phyloP scores from a whole-genome alignment of 2,329 filamentous ascomycete species.

The Neurospora crassa region DNA sequence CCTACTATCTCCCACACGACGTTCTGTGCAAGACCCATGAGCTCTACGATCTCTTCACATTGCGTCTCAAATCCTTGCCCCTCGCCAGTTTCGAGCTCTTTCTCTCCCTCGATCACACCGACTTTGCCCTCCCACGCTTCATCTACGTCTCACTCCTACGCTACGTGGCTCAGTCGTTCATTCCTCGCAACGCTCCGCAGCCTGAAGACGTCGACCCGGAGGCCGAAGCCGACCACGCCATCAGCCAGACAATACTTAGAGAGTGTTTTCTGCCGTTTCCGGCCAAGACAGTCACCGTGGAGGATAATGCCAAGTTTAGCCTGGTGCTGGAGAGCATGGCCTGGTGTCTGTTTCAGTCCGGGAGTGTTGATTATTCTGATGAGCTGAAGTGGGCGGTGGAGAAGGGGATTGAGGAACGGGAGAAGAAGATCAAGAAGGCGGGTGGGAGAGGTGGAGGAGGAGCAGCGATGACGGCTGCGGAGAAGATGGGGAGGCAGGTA shows the following conservation, averaged over 20 bases:
- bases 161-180: conserved; percentile 32
- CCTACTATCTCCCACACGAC: conserved; percentile 33
- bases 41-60: conserved; percentile 50
- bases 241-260: conserved; percentile 38
- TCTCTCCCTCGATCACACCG: conserved; percentile 28
- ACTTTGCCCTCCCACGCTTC: conserved; percentile 21
- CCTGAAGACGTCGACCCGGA: conserved; percentile 30
- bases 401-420: conserved; percentile 38
- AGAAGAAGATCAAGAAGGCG: conserved; percentile 33
- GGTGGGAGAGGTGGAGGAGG: conserved; percentile 14
- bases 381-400: conserved; percentile 30
- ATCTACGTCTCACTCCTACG: conserved; percentile 36
- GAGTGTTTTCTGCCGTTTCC: conserved; percentile 56
- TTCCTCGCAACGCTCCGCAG: conserved; percentile 33
- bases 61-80: conserved; percentile 48
- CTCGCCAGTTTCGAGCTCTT: conserved; percentile 48
- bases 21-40: conserved; percentile 30
- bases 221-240: conserved; percentile 26
- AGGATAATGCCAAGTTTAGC: conserved; percentile 66
- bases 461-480: conserved; percentile 13
- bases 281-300: conserved; percentile 48
- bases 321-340: conserved; percentile 58
- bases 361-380: conserved; percentile 20
- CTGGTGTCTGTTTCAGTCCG: conserved; percentile 21
- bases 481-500: conserved; percentile 32